Evolutionary conservation across 2,329 filamentous ascomycete species (phyloP).

Genomic region (Ophiostoma sp.): DNA sequence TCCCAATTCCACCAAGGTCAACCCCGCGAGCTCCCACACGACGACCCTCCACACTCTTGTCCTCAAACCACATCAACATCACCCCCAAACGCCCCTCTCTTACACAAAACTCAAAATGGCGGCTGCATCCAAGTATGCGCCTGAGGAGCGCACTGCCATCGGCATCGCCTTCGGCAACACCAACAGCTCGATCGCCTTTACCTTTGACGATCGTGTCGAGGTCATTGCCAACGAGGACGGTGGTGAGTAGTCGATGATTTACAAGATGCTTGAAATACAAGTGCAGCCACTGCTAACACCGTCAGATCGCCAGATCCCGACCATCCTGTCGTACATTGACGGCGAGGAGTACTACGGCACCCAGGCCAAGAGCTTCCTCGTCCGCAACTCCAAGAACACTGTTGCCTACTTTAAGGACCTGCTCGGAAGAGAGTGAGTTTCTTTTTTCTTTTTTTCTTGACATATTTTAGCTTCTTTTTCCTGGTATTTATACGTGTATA

Average conservation of each 20-base stretch:
- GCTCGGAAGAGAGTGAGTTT: slow-evolving; percentile 77
- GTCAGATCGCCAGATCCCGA: slow-evolving; percentile 91
- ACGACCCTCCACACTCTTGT: slow-evolving; percentile 5
- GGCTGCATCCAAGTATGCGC: slow-evolving; percentile 35
- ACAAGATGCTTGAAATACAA: background rate
- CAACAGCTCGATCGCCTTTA: slow-evolving; percentile 94
- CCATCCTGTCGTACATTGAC: slow-evolving; percentile 86
- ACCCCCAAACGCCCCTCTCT: background rate
- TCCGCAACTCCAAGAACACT: slow-evolving; percentile 89
- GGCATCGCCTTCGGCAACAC: slow-evolving; percentile 98
- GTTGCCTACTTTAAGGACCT: slow-evolving; percentile 95
- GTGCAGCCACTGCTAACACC: background rate
- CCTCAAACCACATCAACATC: background rate
- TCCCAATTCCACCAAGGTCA: slow-evolving; percentile 5
- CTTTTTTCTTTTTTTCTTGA: slow-evolving; percentile 14
- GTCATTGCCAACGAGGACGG: slow-evolving; percentile 99
- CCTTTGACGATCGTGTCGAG: slow-evolving; percentile 87
- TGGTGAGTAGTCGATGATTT: slow-evolving; percentile 49
- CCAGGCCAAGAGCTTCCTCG: slow-evolving; percentile 88
- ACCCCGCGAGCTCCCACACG: slow-evolving; percentile 14
- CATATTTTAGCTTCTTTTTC: background rate
- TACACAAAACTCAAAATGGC: slow-evolving; percentile 22
- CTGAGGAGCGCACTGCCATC: slow-evolving; percentile 66
- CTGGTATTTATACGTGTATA: background rate
- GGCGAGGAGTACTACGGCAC: slow-evolving; percentile 96